Conservation (phyloP, 768 basidiomycete species). For the Tylopilus vinaceipallidus region DNA sequence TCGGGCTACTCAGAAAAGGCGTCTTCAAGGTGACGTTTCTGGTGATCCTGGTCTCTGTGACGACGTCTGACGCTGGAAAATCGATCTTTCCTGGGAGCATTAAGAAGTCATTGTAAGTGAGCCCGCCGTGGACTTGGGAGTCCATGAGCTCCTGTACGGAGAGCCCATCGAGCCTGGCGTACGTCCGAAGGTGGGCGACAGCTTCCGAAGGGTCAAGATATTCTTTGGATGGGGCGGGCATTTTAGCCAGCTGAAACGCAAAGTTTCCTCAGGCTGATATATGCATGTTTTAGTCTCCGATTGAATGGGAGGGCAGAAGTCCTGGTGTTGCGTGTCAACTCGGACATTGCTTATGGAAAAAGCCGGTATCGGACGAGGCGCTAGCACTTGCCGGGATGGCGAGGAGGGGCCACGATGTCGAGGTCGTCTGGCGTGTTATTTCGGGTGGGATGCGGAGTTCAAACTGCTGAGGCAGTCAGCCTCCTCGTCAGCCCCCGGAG, state of each 20-base stretch:
- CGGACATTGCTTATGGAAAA: too few relatives aligned
- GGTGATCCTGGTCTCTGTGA: slow-evolving; percentile 84
- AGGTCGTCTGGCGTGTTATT: too few relatives aligned
- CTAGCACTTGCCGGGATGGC: too few relatives aligned
- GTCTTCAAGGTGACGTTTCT: slow-evolving; percentile 91
- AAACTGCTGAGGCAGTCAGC: background rate
- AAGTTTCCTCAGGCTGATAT: slow-evolving; percentile 2
- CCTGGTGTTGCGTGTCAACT: too few relatives aligned
- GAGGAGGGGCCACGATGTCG: too few relatives aligned
- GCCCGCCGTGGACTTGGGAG: slow-evolving; percentile 79
- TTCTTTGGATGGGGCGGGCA: slow-evolving; percentile 31
- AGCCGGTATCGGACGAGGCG: too few relatives aligned
- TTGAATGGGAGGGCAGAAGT: too few relatives aligned
- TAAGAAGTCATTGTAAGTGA: slow-evolving; percentile 98
- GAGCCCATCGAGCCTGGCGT: slow-evolving; percentile 77
- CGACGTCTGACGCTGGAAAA: slow-evolving; percentile 79
- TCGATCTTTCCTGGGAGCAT: slow-evolving; percentile 93
- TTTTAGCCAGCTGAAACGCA: slow-evolving; percentile 28
- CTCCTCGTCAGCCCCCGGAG: slow-evolving; percentile 18
- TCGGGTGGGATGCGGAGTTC: background rate
- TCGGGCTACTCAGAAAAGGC: slow-evolving; percentile 95
- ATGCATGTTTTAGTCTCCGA: slow-evolving; percentile 15
- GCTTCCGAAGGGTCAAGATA: slow-evolving; percentile 72
- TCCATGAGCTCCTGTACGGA: slow-evolving; percentile 85
- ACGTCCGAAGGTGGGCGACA: slow-evolving; percentile 70